Conservation (phyloP, 768 basidiomycete genomes). For the Pisolithus albus region DNA sequence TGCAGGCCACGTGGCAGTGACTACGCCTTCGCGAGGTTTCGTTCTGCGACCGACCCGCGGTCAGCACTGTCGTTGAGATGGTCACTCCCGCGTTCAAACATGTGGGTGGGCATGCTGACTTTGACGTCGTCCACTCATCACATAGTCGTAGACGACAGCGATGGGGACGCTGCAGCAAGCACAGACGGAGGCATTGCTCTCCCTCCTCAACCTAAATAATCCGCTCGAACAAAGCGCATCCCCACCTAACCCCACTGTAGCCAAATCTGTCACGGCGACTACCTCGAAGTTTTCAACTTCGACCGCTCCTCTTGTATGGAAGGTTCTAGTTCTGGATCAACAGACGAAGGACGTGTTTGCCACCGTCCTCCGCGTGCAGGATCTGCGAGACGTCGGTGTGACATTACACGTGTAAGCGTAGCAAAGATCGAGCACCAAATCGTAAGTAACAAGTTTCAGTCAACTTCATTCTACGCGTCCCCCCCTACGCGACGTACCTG, state of each 20-base stretch:
- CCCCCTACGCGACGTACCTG: constrained; percentile 89
- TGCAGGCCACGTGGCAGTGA: constrained; percentile 4
- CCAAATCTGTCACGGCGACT: constrained; percentile 30
- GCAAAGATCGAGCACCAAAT: background rate
- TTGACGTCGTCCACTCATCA: constrained; percentile 3
- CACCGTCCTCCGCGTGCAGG: constrained; percentile 91
- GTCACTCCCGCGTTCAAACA: constrained; percentile 41
- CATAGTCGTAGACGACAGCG: constrained; percentile 31
- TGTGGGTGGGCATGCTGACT: constrained; percentile 22
- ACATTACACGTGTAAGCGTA: constrained; percentile 89
- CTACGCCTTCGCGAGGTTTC: background rate
- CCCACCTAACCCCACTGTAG: constrained; percentile 5
- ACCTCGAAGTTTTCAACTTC: constrained; percentile 45
- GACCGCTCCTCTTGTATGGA: constrained; percentile 84
- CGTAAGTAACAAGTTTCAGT: constrained; percentile 35
- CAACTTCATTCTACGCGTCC: constrained; percentile 89
- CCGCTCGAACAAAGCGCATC: constrained; percentile 27
- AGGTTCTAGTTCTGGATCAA: constrained; percentile 91
- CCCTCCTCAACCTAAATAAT: constrained; percentile 81
- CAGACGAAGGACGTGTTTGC: constrained; percentile 95
- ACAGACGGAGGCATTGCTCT: constrained; percentile 80
- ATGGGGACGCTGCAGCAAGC: constrained; percentile 73
- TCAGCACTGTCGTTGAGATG: constrained; percentile 21
- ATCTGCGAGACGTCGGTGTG: constrained; percentile 92
- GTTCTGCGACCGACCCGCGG: background rate